Conservation (phyloP, 805 yeast species). For the Blastobotrys terrestris region DNA sequence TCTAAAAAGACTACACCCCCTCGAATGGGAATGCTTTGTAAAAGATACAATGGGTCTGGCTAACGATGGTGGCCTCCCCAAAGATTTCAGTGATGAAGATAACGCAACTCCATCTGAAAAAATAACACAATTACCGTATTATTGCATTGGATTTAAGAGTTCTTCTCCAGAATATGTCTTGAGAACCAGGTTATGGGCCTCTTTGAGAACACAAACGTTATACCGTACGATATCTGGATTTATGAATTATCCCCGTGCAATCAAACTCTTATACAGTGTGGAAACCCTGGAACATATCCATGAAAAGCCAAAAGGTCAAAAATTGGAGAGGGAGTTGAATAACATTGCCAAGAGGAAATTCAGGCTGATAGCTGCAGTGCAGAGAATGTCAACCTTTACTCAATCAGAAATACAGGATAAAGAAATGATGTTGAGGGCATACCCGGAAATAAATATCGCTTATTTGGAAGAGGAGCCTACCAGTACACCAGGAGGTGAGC, state of each 20-base stretch:
- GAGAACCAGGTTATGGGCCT: constrained; percentile 98
- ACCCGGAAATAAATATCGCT: constrained; percentile 62
- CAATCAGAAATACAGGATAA: constrained; percentile 75
- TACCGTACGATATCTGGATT: constrained; percentile 97
- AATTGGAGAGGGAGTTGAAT: constrained; percentile 28
- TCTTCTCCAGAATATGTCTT: constrained; percentile 96
- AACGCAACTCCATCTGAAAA: constrained; percentile 73
- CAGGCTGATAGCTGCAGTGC: constrained; percentile 77
- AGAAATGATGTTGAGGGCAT: constrained; percentile 74
- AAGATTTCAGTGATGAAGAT: constrained; percentile 38
- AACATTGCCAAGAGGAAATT: constrained; percentile 79
- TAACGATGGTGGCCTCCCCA: constrained; percentile 35
- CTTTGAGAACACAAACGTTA: constrained; percentile 91
- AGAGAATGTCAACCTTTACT: constrained; percentile 66
- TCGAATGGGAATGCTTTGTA: constrained; percentile 97
- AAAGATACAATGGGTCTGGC: constrained; percentile 93
- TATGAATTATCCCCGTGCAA: constrained; percentile 97
- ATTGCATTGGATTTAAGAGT: constrained; percentile 94
- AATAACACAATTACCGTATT: constrained; percentile 88
- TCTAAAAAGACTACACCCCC: constrained; percentile 89
- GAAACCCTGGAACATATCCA: constrained; percentile 72
- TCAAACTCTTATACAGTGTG: constrained; percentile 85
- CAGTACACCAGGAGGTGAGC: constrained; percentile 37
- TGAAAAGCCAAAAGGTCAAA: not conserved
- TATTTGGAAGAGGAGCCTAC: constrained; percentile 44